Evolutionary conservation across 192 early-diverging fungal genomes (phyloP).

Genomic region (Entomortierella beljakovae): DNA sequence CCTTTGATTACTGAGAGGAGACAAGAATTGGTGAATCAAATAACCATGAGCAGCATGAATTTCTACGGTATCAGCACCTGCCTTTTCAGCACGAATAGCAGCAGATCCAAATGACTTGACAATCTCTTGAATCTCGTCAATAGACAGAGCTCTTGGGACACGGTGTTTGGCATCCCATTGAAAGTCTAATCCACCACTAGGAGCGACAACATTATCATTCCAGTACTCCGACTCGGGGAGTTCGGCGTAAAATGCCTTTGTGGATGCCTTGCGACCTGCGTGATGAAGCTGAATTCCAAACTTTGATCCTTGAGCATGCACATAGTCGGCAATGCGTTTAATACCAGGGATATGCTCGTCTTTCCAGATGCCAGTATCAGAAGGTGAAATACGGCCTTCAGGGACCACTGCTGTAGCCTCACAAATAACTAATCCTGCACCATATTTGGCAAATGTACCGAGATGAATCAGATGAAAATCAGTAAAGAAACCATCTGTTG

Average conservation of each 20-base stretch:
- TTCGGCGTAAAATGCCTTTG: slow-evolving; percentile 7
- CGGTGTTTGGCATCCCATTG: slow-evolving; percentile 51
- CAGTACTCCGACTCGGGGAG: slow-evolving; percentile 53
- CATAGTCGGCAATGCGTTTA: slow-evolving; percentile 67
- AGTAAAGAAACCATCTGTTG: slow-evolving; percentile 71
- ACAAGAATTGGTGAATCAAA: slow-evolving; percentile 83
- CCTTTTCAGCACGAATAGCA: slow-evolving; percentile 78
- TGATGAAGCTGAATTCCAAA: slow-evolving; percentile 86
- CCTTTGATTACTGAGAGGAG: slow-evolving; percentile 83
- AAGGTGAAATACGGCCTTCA: slow-evolving; percentile 81
- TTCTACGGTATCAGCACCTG: slow-evolving; percentile 93
- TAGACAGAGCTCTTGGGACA: slow-evolving; percentile 68
- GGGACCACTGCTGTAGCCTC: slow-evolving; percentile 78
- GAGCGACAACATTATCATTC: slow-evolving; percentile 76
- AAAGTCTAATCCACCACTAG: slow-evolving; percentile 60
- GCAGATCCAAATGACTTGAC: slow-evolving; percentile 71
- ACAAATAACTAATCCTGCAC: slow-evolving; percentile 82
- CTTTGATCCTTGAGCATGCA: slow-evolving; percentile 70
- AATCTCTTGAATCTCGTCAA: slow-evolving; percentile 75
- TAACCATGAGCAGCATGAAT: slow-evolving; percentile 95
- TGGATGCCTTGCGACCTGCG: slow-evolving; percentile 68
- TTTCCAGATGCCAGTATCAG: slow-evolving; percentile 84
- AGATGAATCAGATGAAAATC: slow-evolving; percentile 73
- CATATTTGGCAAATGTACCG: slow-evolving; percentile 81
- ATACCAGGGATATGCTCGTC: slow-evolving; percentile 81